Conservation (phyloP, 805 yeast species). For the Isabelozyma rhagii region DNA sequence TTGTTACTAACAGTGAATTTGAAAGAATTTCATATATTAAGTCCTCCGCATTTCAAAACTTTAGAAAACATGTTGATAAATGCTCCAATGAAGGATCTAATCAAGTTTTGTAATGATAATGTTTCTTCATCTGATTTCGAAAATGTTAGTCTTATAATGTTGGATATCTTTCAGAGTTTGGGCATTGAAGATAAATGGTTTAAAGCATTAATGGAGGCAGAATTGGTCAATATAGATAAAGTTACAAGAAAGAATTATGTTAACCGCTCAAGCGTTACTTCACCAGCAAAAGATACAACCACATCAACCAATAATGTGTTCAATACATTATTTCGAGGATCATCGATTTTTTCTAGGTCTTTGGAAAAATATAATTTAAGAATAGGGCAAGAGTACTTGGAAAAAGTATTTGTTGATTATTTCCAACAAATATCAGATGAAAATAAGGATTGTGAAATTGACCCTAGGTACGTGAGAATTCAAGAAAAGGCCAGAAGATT, state of each 20-base stretch:
- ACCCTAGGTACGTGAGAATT: conserved; percentile 58
- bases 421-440: conserved; percentile 52
- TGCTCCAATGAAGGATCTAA: conserved; percentile 51
- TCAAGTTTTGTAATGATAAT: conserved; percentile 42
- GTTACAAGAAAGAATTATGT: conserved; percentile 41
- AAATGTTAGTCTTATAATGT: conserved; percentile 52
- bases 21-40: conserved; percentile 55
- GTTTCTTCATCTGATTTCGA: conserved; percentile 47
- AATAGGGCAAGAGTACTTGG: conserved; percentile 76
- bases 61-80: conserved; percentile 60
- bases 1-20: conserved; percentile 49
- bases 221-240: conserved; percentile 49
- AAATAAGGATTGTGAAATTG: conserved; percentile 69
- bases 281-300: conserved; percentile 7
- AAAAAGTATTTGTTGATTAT: conserved; percentile 68
- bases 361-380: conserved; percentile 73
- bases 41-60: conserved; percentile 56
- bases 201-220: conserved; percentile 61
- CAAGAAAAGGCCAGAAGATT: conserved; percentile 26
- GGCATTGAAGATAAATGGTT: conserved; percentile 74
- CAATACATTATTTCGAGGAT: conserved; percentile 67
- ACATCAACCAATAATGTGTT: conserved; percentile 27
- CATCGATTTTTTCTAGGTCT: conserved; percentile 77
- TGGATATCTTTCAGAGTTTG: conserved; percentile 73
- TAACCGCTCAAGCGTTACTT: conserved; percentile 14